These are phyloP conservation scores for Naumovozyma dairenensis DNA, from an alignment of 805 yeast species.

Conservation along the genomic window DNA sequence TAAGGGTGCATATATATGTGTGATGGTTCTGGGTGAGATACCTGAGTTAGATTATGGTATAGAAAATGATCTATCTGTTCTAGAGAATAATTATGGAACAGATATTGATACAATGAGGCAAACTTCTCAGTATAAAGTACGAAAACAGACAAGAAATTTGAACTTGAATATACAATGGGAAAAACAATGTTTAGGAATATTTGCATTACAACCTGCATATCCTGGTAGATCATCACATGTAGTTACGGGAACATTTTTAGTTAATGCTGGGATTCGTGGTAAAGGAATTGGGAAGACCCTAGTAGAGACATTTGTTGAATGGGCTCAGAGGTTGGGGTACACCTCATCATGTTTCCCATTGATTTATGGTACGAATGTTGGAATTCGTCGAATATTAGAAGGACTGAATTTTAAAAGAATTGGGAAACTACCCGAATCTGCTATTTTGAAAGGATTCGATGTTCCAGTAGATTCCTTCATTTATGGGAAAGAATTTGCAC, in stretches of 20 bases:
- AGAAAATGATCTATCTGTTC: slow-evolving; percentile 10
- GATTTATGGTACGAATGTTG: slow-evolving; percentile 79
- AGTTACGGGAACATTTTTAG: slow-evolving; percentile 82
- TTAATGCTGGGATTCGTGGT: slow-evolving; percentile 86
- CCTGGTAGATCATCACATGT: slow-evolving; percentile 91
- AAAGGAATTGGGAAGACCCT: slow-evolving; percentile 84
- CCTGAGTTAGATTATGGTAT: slow-evolving; percentile 34
- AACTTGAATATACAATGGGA: slow-evolving; percentile 64
- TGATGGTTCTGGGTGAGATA: slow-evolving; percentile 70
- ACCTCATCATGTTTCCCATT: slow-evolving; percentile 75
- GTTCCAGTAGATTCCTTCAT: slow-evolving; percentile 79
- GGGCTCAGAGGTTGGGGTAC: slow-evolving; percentile 88
- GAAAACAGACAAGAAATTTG: slow-evolving; percentile 23
- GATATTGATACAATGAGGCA: slow-evolving; percentile 17
- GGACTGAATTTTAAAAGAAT: slow-evolving; percentile 63
- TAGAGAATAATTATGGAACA: slow-evolving; percentile 15
- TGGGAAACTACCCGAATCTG: slow-evolving; percentile 81
- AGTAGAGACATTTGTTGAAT: slow-evolving; percentile 73
- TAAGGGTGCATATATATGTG: slow-evolving; percentile 37
- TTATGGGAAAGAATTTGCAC: slow-evolving; percentile 71
- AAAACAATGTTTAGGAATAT: slow-evolving; percentile 82
- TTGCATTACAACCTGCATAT: slow-evolving; percentile 75
- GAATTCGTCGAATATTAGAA: slow-evolving; percentile 74
- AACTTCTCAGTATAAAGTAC: slow-evolving; percentile 18
- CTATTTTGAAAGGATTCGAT: slow-evolving; percentile 74